Percentiles rank a stretch among this genome's conserved stretches.
Evolutionary conservation across 2,329 filamentous ascomycete species (phyloP).

Genomic region (Aspergillus sp.): DNA sequence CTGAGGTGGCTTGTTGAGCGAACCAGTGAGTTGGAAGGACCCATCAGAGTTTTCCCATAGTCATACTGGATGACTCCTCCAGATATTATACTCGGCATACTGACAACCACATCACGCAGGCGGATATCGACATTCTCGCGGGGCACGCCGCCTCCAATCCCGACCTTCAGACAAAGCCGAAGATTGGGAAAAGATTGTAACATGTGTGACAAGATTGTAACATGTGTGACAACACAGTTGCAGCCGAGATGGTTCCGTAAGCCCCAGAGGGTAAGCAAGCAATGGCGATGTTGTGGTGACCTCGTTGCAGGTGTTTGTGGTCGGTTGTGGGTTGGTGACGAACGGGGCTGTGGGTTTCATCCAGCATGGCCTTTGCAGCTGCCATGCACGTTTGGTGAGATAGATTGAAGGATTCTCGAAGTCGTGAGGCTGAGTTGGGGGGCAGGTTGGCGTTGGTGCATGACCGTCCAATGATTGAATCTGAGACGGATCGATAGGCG

Average conservation of each 20-base stretch:
- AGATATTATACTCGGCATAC: neutral
- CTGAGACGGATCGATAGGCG: too few relatives aligned
- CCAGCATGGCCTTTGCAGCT: conserved; percentile 2
- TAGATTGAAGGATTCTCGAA: too few relatives aligned
- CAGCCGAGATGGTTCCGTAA: neutral
- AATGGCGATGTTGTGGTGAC: neutral
- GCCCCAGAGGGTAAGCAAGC: neutral
- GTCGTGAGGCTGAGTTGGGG: too few relatives aligned
- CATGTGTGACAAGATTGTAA: neutral
- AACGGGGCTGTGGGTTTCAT: neutral
- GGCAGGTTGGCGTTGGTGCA: too few relatives aligned
- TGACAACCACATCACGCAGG: neutral
- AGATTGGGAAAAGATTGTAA: neutral
- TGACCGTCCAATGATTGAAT: too few relatives aligned
- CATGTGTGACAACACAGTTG: neutral
- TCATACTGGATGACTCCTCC: conserved; percentile 13
- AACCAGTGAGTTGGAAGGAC: neutral
- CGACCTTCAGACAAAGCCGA: conserved; percentile 18
- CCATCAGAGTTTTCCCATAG: conserved; percentile 7
- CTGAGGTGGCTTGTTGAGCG: neutral
- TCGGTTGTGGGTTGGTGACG: neutral
- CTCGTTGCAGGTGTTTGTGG: neutral
- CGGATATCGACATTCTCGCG: neutral
- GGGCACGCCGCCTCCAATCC: conserved; percentile 23
- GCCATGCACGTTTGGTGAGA: neutral